These are phyloP conservation scores for Saturnispora zaruensis DNA, from an alignment of 805 yeast genomes.

Conservation along the genomic window DNA sequence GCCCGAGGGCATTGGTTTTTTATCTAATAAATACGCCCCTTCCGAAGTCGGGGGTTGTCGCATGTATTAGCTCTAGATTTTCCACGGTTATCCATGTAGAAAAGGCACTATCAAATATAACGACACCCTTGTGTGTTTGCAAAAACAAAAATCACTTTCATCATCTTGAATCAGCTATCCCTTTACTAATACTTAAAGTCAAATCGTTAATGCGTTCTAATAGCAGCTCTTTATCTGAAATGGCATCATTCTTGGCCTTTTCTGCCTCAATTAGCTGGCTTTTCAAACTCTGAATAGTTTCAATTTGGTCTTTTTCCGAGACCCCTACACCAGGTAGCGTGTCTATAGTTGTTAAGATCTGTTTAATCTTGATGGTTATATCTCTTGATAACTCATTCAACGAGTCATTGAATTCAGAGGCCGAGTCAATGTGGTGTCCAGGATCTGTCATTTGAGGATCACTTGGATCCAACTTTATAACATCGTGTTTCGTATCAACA, in stretches of 20 bases:
- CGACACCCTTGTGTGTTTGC: no score
- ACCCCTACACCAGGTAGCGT: conserved; percentile 91
- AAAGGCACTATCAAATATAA: no score
- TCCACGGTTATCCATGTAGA: no score
- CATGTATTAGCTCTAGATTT: no score
- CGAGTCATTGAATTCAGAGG: conserved; percentile 34
- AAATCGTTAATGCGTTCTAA: conserved; percentile 55
- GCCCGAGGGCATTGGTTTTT: no score
- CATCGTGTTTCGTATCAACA: conserved; percentile 68
- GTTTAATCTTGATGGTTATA: conserved; percentile 76
- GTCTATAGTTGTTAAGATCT: conserved; percentile 76
- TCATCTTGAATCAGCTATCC: conserved; percentile 38
- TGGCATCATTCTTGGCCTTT: conserved; percentile 44
- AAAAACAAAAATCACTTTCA: no score
- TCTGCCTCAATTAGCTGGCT: conserved; percentile 55
- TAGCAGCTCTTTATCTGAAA: conserved; percentile 55
- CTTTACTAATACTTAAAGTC: conserved; percentile 51
- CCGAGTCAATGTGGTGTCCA: conserved; percentile 38
- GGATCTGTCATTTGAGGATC: conserved; percentile 60
- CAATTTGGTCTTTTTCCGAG: conserved; percentile 64
- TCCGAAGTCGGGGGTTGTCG: no score
- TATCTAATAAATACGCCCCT: no score
- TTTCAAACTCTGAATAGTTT: conserved; percentile 53
- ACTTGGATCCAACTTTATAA: conserved; percentile 36
- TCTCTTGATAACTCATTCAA: conserved; percentile 77